Percentiles rank a stretch among this genome's conserved stretches.
These are phyloP conservation scores for Marchantia paleacea DNA, from an alignment of 225 moss, liverwort and hornwort species.

Conservation along the genomic window DNA sequence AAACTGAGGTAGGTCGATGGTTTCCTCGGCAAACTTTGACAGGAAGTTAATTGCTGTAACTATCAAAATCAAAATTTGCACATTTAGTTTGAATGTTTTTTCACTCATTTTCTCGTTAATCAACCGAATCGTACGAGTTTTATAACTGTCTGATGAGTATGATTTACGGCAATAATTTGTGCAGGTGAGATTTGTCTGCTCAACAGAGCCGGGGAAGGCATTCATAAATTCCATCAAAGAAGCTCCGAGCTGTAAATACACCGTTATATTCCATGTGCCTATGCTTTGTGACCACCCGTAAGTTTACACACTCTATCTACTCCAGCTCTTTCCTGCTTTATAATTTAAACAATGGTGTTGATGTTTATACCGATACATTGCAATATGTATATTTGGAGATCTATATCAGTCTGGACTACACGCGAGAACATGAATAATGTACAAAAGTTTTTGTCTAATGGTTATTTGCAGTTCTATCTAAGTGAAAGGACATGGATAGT, in stretches of 20 bases:
- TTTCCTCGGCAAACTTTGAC: neutral
- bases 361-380: neutral
- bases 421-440: neutral
- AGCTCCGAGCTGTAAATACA: constrained; percentile 98
- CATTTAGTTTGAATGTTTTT: neutral
- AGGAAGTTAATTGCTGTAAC: neutral
- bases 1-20: constrained; percentile 69
- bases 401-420: neutral
- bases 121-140: too few species aligned
- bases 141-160: too few species aligned
- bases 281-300: constrained; percentile 93
- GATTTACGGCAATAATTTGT: constrained; percentile 6
- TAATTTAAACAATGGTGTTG: neutral
- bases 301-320: constrained; percentile 21
- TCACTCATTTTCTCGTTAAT: neutral
- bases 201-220: constrained; percentile 61
- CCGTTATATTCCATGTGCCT: constrained; percentile 75
- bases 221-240: constrained; percentile 82
- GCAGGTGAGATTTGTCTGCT: constrained; percentile 95
- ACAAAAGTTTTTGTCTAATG: neutral
- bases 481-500: neutral
- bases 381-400: neutral
- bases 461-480: neutral
- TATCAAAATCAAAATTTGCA: neutral
- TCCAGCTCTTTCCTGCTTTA: neutral